Conservation (phyloP, 805 yeast species). For the Candida krabiensis region DNA sequence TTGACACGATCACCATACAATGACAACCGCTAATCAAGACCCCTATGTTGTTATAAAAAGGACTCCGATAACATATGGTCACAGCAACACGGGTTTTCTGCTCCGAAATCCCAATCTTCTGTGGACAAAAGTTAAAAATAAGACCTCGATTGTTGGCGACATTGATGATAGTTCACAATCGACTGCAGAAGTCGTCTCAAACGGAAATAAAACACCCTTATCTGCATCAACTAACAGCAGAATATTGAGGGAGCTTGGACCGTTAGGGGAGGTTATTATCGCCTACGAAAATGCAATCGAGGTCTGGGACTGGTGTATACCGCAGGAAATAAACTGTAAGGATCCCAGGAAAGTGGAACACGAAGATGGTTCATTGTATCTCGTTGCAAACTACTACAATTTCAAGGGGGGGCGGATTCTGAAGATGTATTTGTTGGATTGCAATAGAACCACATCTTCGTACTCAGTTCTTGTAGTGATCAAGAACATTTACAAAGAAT, state of each 20-base stretch:
- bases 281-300: constrained; percentile 31
- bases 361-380: constrained; percentile 23
- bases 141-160: not conserved
- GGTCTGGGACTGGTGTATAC: constrained; percentile 40
- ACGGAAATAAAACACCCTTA: too few species aligned
- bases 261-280: constrained; percentile 37
- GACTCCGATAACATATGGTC: not conserved
- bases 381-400: constrained; percentile 21
- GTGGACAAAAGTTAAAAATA: constrained; percentile 18
- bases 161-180: not conserved
- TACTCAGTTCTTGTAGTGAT: constrained; percentile 23
- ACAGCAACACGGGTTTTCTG: constrained; percentile 7
- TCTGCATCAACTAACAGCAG: too few species aligned
- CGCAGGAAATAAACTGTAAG: not conserved
- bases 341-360: constrained; percentile 14
- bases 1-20: too few species aligned
- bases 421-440: constrained; percentile 24
- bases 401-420: constrained; percentile 14
- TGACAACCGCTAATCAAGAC: too few species aligned
- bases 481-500: constrained; percentile 20
- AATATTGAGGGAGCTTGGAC: constrained; percentile 34
- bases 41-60: too few species aligned
- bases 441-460: constrained; percentile 19
- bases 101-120: constrained; percentile 13
- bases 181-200: not conserved